These are phyloP conservation scores for Syncephalis plumigaleata DNA, from an alignment of 371 early-diverging fungal species.

Conservation along the genomic window DNA sequence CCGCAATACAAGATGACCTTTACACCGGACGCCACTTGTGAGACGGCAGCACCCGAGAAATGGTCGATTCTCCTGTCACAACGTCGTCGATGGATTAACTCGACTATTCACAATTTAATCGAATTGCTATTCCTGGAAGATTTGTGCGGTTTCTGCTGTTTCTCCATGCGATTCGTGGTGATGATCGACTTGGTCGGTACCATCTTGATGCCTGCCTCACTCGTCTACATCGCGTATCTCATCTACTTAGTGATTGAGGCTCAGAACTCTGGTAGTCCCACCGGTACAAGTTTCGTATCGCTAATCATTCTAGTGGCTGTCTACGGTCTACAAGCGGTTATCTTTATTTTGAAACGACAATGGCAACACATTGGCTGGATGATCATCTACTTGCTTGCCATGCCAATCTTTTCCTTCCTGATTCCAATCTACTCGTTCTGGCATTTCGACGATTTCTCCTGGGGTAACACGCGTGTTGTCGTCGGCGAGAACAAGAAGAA, in stretches of 20 bases:
- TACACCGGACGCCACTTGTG: slow-evolving; percentile 87
- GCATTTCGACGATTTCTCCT: slow-evolving; percentile 95
- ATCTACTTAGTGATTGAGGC: slow-evolving; percentile 32
- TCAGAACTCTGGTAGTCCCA: slow-evolving; percentile 12
- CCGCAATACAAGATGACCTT: slow-evolving; percentile 96
- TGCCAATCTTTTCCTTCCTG: slow-evolving; percentile 68
- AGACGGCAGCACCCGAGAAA: slow-evolving; percentile 93
- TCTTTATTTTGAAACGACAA: slow-evolving; percentile 72
- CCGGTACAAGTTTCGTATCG: slow-evolving; percentile 32
- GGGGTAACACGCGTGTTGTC: slow-evolving; percentile 92
- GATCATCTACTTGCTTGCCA: slow-evolving; percentile 77
- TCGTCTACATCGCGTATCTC: slow-evolving; percentile 65
- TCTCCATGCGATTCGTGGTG: slow-evolving; percentile 93
- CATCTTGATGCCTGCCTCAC: slow-evolving; percentile 76
- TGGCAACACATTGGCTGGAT: slow-evolving; percentile 96
- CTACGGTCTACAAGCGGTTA: slow-evolving; percentile 69
- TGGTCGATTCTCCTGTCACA: slow-evolving; percentile 90
- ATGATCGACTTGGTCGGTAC: slow-evolving; percentile 88
- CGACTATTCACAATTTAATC: slow-evolving; percentile 92
- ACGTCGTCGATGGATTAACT: slow-evolving; percentile 97
- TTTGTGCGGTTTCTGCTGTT: slow-evolving; percentile 94
- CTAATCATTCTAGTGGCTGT: slow-evolving; percentile 46
- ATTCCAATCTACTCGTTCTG: slow-evolving; percentile 82
- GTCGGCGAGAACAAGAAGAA: slow-evolving; percentile 51
- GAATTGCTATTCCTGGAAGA: slow-evolving; percentile 75